Evolutionary conservation across 108 stramenopile species (phyloP).

Genomic region (Cyclotella choctawhatcheeana): DNA sequence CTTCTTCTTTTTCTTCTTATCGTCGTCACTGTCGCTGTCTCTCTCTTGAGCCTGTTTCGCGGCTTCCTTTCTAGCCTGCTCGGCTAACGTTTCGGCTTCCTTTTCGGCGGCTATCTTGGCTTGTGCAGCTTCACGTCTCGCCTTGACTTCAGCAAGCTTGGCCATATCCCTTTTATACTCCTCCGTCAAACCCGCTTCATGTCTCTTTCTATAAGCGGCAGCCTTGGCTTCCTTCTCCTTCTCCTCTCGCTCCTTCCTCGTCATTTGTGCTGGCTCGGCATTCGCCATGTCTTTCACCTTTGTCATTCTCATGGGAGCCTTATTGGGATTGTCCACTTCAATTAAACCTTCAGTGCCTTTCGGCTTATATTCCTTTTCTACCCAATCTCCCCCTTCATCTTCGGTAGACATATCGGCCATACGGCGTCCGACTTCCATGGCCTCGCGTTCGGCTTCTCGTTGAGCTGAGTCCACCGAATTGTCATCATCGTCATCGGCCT

Average conservation of each 20-base stretch:
- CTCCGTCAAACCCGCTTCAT: slow-evolving; percentile 73
- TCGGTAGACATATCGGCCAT: slow-evolving; percentile 57
- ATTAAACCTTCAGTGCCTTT: slow-evolving; percentile 54
- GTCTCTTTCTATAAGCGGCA: slow-evolving; percentile 58
- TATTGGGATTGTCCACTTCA: slow-evolving; percentile 58
- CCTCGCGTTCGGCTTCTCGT: slow-evolving; percentile 45
- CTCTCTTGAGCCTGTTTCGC: slow-evolving; percentile 35
- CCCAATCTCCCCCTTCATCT: slow-evolving; percentile 48
- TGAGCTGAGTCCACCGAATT: slow-evolving; percentile 51
- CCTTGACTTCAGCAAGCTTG: slow-evolving; percentile 81
- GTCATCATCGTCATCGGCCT: slow-evolving; percentile 66
- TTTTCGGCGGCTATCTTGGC: slow-evolving; percentile 60
- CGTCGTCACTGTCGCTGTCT: slow-evolving; percentile 51
- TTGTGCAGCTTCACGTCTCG: slow-evolving; percentile 73
- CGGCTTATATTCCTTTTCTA: slow-evolving; percentile 50
- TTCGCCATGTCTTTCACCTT: slow-evolving; percentile 51
- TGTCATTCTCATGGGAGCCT: slow-evolving; percentile 35
- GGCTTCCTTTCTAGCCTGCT: slow-evolving; percentile 61
- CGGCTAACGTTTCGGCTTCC: slow-evolving; percentile 54
- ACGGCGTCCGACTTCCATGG: slow-evolving; percentile 53
- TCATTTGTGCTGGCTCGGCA: slow-evolving; percentile 33
- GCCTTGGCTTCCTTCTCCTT: slow-evolving; percentile 60
- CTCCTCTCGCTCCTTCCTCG: slow-evolving; percentile 62
- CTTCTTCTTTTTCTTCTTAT: slow-evolving; percentile 63
- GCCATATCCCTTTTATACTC: slow-evolving; percentile 90